Evolutionary conservation across 2,329 filamentous ascomycete species (phyloP).

Genomic region (Blastomyces emzantsi): DNA sequence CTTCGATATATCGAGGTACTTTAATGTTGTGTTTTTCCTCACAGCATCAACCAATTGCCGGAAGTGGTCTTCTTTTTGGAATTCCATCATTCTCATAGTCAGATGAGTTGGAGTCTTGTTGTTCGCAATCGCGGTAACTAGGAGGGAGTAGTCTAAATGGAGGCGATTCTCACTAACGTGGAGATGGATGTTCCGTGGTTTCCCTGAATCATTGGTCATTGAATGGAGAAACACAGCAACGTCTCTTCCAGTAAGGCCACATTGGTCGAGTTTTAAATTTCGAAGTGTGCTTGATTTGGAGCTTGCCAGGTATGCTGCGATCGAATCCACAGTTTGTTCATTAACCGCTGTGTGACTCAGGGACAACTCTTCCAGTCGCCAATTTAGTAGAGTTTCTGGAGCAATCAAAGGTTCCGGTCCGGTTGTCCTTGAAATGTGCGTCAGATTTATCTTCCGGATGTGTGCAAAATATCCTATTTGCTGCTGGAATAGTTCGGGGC

Average conservation of each 20-base stretch:
- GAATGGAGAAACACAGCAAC: conserved; percentile 57
- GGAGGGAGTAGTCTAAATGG: conserved; percentile 34
- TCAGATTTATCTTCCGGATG: conserved; percentile 57
- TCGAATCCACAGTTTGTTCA: conserved; percentile 53
- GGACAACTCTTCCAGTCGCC: conserved; percentile 57
- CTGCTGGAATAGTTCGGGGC: conserved; percentile 54
- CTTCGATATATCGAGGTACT: conserved; percentile 59
- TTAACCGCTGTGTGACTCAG: conserved; percentile 57
- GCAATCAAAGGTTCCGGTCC: conserved; percentile 56
- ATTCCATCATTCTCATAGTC: conserved; percentile 60
- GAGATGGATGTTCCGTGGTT: conserved; percentile 52
- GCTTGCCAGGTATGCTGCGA: conserved; percentile 55
- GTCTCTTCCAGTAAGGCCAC: conserved; percentile 55
- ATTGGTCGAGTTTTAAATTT: conserved; percentile 57
- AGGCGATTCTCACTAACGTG: conserved; percentile 55
- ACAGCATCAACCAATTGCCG: conserved; percentile 54
- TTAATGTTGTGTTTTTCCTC: conserved; percentile 53
- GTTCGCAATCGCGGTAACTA: conserved; percentile 39
- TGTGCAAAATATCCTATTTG: conserved; percentile 59
- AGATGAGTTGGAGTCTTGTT: conserved; percentile 53
- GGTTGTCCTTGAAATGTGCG: conserved; percentile 54
- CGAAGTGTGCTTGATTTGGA: conserved; percentile 52
- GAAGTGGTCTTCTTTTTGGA: conserved; percentile 56
- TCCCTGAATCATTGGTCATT: conserved; percentile 45
- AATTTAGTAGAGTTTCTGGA: conserved; percentile 56